Evolutionary conservation across 345 rosid species (phyloP).

Genomic region (Eucalyptus polyanthemos): DNA sequence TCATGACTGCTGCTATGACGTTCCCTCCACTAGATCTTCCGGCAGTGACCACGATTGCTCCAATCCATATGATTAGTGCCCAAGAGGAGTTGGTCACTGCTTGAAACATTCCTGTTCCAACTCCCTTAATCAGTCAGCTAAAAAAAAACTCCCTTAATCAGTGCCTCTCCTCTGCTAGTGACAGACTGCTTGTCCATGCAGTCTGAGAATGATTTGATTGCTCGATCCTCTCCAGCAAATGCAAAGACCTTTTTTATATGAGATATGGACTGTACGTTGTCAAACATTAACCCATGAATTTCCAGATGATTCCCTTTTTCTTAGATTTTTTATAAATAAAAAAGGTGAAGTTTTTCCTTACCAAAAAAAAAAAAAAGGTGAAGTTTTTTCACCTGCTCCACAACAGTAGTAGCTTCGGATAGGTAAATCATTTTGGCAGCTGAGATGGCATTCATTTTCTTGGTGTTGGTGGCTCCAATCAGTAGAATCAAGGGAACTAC

Average conservation of each 20-base stretch:
- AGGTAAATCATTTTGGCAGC: conserved; percentile 28
- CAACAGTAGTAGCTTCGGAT: conserved; percentile 41
- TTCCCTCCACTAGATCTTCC: conserved; percentile 37
- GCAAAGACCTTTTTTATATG: conserved; percentile 59
- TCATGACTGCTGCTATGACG: conserved; percentile 44
- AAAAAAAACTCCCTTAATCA: conserved; percentile 52
- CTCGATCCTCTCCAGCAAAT: conserved; percentile 40
- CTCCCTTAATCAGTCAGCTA: conserved; percentile 45
- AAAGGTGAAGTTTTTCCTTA: not conserved
- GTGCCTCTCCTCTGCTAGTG: conserved; percentile 40
- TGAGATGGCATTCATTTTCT: conserved; percentile 35
- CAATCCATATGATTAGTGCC: conserved; percentile 53
- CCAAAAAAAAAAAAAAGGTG: too few relatives aligned
- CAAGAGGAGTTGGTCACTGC: conserved; percentile 42
- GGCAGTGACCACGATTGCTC: conserved; percentile 32
- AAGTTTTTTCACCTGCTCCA: conserved; percentile 31
- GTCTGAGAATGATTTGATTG: conserved; percentile 25
- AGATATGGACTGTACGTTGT: conserved; percentile 21
- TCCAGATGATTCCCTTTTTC: not conserved
- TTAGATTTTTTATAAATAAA: not conserved
- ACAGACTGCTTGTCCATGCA: conserved; percentile 28
- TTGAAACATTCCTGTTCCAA: conserved; percentile 56
- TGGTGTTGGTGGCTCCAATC: conserved; percentile 48
- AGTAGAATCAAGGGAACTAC: conserved; percentile 42
- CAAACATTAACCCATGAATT: not conserved